Conservation (phyloP, 495 filamentous ascomycete genomes). For the Aspergillus diversus region DNA sequence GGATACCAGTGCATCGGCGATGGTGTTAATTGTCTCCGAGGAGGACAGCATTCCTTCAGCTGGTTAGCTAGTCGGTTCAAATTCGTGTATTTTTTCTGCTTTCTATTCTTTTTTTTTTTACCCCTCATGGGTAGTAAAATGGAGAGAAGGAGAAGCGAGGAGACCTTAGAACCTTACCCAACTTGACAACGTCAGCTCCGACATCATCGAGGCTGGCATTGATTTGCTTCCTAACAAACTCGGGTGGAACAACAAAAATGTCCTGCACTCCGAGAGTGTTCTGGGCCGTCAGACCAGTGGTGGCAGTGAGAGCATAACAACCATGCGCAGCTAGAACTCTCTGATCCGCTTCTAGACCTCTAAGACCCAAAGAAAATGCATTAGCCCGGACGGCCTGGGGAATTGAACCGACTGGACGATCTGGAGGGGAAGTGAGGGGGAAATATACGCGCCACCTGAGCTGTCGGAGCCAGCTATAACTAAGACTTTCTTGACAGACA, state of each 20-base stretch:
- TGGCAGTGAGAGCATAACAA: constrained; percentile 96
- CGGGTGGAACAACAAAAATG: constrained; percentile 77
- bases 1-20: constrained; percentile 66
- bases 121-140: not conserved
- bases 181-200: constrained; percentile 87
- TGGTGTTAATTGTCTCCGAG: constrained; percentile 71
- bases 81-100: no score
- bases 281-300: constrained; percentile 91
- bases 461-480: constrained; percentile 87
- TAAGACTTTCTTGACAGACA: constrained; percentile 61
- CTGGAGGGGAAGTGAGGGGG: constrained; percentile 18
- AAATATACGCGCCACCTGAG: constrained; percentile 81
- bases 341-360: constrained; percentile 96
- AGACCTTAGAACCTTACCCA: constrained; percentile 57
- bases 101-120: no score
- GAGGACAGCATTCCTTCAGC: constrained; percentile 85
- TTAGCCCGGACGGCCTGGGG: constrained; percentile 21
- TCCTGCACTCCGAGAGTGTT: constrained; percentile 84
- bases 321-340: constrained; percentile 90
- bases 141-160: constrained; percentile 8
- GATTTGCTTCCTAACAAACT: constrained; percentile 83
- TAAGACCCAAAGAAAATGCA: constrained; percentile 35
- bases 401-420: constrained; percentile 4
- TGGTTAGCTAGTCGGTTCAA: constrained; percentile 2
- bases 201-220: constrained; percentile 82